phyloP scores from a whole-genome alignment of 1,139 yeast genomes.

The Kodamaea plutei region DNA sequence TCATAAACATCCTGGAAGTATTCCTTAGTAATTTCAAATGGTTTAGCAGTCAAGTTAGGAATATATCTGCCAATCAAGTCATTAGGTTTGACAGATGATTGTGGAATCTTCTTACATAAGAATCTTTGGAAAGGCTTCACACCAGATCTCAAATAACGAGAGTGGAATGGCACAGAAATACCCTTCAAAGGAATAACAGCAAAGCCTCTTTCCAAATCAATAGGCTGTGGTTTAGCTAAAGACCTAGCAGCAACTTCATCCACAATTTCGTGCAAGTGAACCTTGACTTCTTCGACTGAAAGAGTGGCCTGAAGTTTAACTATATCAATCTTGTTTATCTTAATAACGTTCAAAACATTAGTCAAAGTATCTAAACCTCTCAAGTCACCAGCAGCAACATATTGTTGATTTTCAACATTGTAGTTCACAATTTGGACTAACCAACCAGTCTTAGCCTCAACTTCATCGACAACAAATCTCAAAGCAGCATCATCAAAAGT shows the following conservation, averaged over 20 bases:
- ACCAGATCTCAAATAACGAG: slow-evolving; percentile 94
- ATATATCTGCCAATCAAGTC: slow-evolving; percentile 91
- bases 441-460: slow-evolving; percentile 82
- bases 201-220: slow-evolving; percentile 94
- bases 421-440: slow-evolving; percentile 95
- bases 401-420: slow-evolving; percentile 97
- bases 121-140: slow-evolving; percentile 98
- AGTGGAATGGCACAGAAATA: slow-evolving; percentile 98
- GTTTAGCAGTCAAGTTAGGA: slow-evolving; percentile 98
- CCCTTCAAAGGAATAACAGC: slow-evolving; percentile 98
- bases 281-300: slow-evolving; percentile 83
- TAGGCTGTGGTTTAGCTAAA: slow-evolving; percentile 87
- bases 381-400: slow-evolving; percentile 97
- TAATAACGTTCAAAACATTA: slow-evolving; percentile 87
- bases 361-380: slow-evolving; percentile 91
- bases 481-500: slow-evolving; percentile 92
- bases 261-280: slow-evolving; percentile 82
- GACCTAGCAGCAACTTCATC: slow-evolving; percentile 80
- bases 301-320: slow-evolving; percentile 78
- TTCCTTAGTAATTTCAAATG: slow-evolving; percentile 92
- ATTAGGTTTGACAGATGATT: slow-evolving; percentile 91
- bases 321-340: slow-evolving; percentile 90
- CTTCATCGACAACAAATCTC: slow-evolving; percentile 90
- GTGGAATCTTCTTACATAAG: slow-evolving; percentile 92
- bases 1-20: slow-evolving; percentile 94